phyloP scores from a whole-genome alignment of 23 red algal genomes.

The Agarophyton chilense region DNA sequence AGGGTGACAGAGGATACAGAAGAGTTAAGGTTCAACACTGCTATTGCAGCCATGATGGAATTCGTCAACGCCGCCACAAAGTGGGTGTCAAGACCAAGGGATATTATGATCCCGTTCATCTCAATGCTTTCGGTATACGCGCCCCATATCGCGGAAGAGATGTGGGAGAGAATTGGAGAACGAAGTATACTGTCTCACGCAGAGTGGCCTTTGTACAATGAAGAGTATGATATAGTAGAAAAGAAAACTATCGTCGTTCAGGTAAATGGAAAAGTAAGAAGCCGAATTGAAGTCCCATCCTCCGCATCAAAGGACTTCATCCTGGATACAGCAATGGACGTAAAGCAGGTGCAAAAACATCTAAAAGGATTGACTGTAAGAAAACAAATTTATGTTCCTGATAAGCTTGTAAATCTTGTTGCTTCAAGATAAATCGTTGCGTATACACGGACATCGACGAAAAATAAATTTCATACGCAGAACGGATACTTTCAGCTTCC shows the following conservation, averaged over 20 bases:
- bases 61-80: constrained; percentile 92
- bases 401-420: constrained; percentile 95
- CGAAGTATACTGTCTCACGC: constrained; percentile 49
- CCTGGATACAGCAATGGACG: constrained; percentile 64
- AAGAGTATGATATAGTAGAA: constrained; percentile 77
- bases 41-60: constrained; percentile 96
- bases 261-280: constrained; percentile 95
- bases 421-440: constrained; percentile 1
- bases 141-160: constrained; percentile 94
- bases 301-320: constrained; percentile 76
- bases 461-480: neutral
- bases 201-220: constrained; percentile 77
- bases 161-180: constrained; percentile 88
- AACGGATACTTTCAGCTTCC: neutral
- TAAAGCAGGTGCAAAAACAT: constrained; percentile 60
- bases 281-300: constrained; percentile 56
- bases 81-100: constrained; percentile 67
- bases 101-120: constrained; percentile 80
- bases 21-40: constrained; percentile 96
- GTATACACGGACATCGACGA: neutral
- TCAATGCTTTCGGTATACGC: constrained; percentile 87
- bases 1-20: constrained; percentile 86
- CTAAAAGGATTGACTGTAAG: constrained; percentile 60
- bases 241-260: constrained; percentile 81
- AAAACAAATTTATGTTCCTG: constrained; percentile 94